Base-by-base conservation (phyloP, 768 basidiomycete genomes). In the Pleurotus sapidus region DNA sequence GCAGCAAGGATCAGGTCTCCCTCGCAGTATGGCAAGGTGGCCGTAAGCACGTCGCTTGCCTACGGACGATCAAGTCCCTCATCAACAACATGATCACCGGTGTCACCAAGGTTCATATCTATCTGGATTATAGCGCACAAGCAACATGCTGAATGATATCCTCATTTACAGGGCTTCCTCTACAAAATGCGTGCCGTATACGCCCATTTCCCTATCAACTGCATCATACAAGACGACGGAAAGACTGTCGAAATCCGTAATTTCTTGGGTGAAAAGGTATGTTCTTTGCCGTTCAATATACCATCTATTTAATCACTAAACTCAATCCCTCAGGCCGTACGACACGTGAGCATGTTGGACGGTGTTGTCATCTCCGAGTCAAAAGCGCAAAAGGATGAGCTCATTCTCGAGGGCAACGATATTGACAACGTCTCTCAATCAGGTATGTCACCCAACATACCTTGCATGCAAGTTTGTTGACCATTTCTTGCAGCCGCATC, bases 181-280 rank as follows among this genome's bases (percentile, higher is more conserved):
- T 99, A 99, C 86, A 99, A 98, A 89, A 98, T 99, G 96, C 93
- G 95, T 65, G 84, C 94, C 24, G 97, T 99, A 53, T 99, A 98
- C 70, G 97, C 97, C 66, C 97, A 99, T 81, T 99, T 99, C 82
- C 97, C 97, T 60, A 97, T 99, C 83, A 99, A 99, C 81, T 89
- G 89, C 72, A 96, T 97, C 72, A 92, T 96, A 67, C 87, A 91
- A 71, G 85, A 91, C 6, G 72, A 72, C 59, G 93, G 91, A 54
- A 71, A 68, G 39, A 73, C 84, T 48, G 74, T 95, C 47, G 95
- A 96, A 72, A 96, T 97, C 73, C 89, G 95, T 62, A 96, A 95
- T 77, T 95, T 96, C 78, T 78, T 95, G 70, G 93, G 94, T 61
- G 93, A 94, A 79, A 95, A 95, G 84, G 93, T 92, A 57, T 4